Evolutionary conservation across 192 early-diverging fungal species (phyloP).

Genomic region (Rhizophagus sp.): DNA sequence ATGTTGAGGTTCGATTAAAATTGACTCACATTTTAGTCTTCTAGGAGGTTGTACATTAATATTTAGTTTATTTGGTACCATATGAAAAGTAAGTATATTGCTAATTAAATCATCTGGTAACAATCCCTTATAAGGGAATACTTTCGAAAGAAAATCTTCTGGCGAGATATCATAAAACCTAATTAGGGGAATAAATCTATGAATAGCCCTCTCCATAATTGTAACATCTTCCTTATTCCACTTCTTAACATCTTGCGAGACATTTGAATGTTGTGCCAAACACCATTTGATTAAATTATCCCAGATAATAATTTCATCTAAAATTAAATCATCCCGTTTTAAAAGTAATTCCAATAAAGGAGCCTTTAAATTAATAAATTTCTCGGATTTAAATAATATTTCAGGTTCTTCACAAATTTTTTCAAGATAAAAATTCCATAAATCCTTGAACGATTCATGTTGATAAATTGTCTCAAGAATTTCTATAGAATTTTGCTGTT

Average conservation of each 20-base stretch:
- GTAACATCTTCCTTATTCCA: background rate
- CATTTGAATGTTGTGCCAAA: background rate
- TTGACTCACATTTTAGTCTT: background rate
- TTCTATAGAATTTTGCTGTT: background rate
- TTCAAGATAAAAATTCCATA: background rate
- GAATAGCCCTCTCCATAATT: background rate
- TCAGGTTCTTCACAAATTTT: background rate
- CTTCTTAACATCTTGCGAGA: background rate
- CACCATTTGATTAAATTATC: background rate
- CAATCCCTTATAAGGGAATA: background rate
- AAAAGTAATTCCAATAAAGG: too few relatives aligned
- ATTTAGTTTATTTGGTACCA: background rate
- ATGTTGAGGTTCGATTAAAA: background rate
- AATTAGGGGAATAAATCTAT: too few relatives aligned
- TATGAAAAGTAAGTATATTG: background rate
- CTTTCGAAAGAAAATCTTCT: background rate
- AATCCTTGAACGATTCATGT: background rate
- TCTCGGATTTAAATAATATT: background rate
- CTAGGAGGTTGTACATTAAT: background rate
- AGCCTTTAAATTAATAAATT: background rate
- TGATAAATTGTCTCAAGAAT: background rate
- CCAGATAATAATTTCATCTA: conserved; percentile 7
- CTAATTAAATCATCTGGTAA: background rate
- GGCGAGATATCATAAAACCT: background rate
- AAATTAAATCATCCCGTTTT: background rate